Evolutionary conservation across 2,329 filamentous ascomycete species (phyloP).

Genomic region (Blastomyces parvus): DNA sequence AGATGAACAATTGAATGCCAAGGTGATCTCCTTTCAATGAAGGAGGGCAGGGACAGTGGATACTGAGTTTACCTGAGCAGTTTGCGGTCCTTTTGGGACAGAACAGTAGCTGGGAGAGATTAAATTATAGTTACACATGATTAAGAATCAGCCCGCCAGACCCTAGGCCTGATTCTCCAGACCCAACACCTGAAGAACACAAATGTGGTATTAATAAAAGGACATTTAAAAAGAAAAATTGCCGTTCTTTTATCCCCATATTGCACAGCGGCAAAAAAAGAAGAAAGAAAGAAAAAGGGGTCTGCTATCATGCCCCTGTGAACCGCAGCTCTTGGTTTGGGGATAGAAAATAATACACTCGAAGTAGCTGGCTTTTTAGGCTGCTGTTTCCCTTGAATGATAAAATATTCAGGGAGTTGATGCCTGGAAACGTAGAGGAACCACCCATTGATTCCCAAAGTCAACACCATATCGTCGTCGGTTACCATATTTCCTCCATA

Average conservation of each 20-base stretch:
- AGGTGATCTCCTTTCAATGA: not conserved
- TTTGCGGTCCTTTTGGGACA: not conserved
- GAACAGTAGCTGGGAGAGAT: not conserved
- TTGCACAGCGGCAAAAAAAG: not conserved
- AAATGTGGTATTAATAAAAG: slow-evolving; percentile 1
- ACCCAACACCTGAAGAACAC: not conserved
- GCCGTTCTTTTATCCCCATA: not conserved
- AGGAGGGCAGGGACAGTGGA: not conserved
- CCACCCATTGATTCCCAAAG: slow-evolving; percentile 79
- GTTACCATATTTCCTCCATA: slow-evolving; percentile 76
- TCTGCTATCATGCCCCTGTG: too few relatives aligned
- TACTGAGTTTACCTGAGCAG: not conserved
- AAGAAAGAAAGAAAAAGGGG: too few relatives aligned
- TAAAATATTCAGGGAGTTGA: slow-evolving; percentile 17
- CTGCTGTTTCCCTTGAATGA: not conserved
- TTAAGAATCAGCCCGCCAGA: not conserved
- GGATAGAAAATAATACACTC: not conserved
- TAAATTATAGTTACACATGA: not conserved
- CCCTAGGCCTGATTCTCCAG: not conserved
- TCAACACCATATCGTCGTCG: slow-evolving; percentile 75
- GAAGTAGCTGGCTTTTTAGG: not conserved
- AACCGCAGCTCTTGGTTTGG: not conserved
- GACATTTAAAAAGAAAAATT: not conserved
- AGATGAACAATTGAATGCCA: not conserved
- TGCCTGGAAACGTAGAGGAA: slow-evolving; percentile 51